phyloP scores from a whole-genome alignment of 352 stramenopile species.

The Globisporangium acanthophoron region DNA sequence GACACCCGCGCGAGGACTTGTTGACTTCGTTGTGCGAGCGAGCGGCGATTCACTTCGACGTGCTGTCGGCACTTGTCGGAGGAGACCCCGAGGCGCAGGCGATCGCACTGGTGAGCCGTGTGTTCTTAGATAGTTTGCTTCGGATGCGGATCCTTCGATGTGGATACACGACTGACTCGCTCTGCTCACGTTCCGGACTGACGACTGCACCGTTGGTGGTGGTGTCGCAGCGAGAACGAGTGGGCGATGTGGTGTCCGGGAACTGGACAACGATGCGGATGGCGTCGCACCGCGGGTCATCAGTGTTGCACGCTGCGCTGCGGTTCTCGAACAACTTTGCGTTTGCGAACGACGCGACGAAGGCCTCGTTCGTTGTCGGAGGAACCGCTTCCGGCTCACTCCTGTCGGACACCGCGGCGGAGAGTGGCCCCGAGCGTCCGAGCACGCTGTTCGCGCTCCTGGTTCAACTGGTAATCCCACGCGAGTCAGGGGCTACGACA shows the following conservation, averaged over 20 bases:
- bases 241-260: constrained; percentile 28
- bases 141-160: neutral
- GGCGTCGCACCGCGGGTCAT: constrained; percentile 34
- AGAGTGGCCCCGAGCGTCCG: neutral
- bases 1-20: constrained; percentile 23
- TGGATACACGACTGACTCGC: neutral
- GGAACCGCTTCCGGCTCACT: neutral
- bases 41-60: constrained; percentile 40
- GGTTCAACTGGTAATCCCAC: constrained; percentile 6
- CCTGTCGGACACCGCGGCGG: neutral
- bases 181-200: neutral
- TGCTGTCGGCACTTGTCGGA: constrained; percentile 43
- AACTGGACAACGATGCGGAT: constrained; percentile 59
- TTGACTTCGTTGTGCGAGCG: constrained; percentile 31
- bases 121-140: neutral
- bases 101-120: constrained; percentile 25
- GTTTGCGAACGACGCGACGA: constrained; percentile 33
- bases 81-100: constrained; percentile 26
- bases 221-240: constrained; percentile 24
- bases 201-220: neutral
- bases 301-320: constrained; percentile 34
- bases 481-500: neutral
- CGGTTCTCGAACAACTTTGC: constrained; percentile 44
- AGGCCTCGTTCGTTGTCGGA: constrained; percentile 26
- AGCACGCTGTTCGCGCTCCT: constrained; percentile 14